Evolutionary conservation across 2,329 filamentous ascomycete genomes (phyloP), one percentile per base, ranked within the genome.

Genomic region (Nemania serpens): DNA sequence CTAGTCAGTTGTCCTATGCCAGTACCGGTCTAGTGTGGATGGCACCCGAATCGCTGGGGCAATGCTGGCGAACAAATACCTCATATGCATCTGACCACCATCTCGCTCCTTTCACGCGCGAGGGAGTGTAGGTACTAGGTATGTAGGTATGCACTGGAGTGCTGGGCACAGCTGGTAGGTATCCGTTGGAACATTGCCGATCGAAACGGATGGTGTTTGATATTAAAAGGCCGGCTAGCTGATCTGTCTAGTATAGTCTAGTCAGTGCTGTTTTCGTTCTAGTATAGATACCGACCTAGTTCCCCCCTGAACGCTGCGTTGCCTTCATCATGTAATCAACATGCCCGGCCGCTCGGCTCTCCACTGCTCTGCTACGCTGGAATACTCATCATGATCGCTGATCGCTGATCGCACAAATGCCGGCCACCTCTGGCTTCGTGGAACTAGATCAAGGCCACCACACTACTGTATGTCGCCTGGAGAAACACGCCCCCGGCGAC

Each of bases 31-130:
- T 55, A 55, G 52, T 48, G 41, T 29, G 29, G 57, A 62, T 68
- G 59, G 58, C 57, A 55, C 54, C 58, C 59, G 60, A 55, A 58
- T 64, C 60, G 58, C 56, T 51, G 62, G 55, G 56, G 46, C 34
- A 33, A 29, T 39, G 36, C 54, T 29, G 37, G 34, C 18, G 50
- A 49, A 36, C 58, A 61, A 61, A 58, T 63, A 61, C 58, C 61
- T 61, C 58, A 60, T 39, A 39, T 43, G 41, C 48, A 43, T 59
- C 48, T 46, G 58, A 58, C 58, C 61, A 55, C 58, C 61, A 55
- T 47, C 43, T 39, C 9, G 3, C 29, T 42, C 25, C 51, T 17
- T 46, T 13, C 41, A 43, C 12, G 25, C 25, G 25, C 4, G 25
- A 29, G 25, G 25, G 7, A 29, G 25, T 29, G 25, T 29, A 29